Evolutionary conservation across 2,329 filamentous ascomycete species (phyloP).

Genomic region (Pseudogymnoascus sp.): DNA sequence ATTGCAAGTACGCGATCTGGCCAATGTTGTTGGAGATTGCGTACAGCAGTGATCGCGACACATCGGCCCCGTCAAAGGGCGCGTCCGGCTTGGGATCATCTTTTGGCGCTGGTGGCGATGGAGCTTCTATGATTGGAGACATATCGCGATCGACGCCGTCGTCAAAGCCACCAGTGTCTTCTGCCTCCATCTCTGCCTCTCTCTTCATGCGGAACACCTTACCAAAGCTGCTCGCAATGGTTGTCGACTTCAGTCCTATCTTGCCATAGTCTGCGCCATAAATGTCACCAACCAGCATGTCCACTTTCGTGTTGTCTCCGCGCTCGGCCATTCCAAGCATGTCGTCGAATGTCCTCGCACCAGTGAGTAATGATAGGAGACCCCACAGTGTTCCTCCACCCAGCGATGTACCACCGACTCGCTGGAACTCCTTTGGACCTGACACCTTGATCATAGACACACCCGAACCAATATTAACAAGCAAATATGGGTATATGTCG

Average conservation of each 20-base stretch:
- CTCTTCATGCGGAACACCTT: slow-evolving; percentile 94
- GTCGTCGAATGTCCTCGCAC: slow-evolving; percentile 92
- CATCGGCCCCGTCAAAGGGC: slow-evolving; percentile 70
- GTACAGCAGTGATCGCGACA: slow-evolving; percentile 84
- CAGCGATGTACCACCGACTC: slow-evolving; percentile 89
- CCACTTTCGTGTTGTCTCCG: slow-evolving; percentile 87
- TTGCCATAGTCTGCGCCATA: slow-evolving; percentile 95
- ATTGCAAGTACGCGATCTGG: slow-evolving; percentile 95
- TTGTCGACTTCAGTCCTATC: slow-evolving; percentile 90
- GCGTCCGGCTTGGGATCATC: slow-evolving; percentile 23
- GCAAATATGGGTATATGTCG: slow-evolving; percentile 92
- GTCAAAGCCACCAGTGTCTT: slow-evolving; percentile 50
- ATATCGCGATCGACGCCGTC: slow-evolving; percentile 7
- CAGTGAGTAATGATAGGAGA: slow-evolving; percentile 80
- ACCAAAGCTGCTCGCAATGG: slow-evolving; percentile 92
- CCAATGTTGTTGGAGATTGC: slow-evolving; percentile 97
- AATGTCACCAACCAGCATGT: slow-evolving; percentile 96
- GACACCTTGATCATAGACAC: slow-evolving; percentile 97
- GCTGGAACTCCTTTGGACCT: slow-evolving; percentile 74
- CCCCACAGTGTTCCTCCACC: slow-evolving; percentile 98
- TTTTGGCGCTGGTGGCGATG: not conserved
- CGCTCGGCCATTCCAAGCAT: slow-evolving; percentile 88
- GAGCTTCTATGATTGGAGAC: not conserved
- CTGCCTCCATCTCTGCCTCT: slow-evolving; percentile 69
- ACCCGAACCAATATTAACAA: slow-evolving; percentile 96